phyloP scores from a whole-genome alignment of 2,329 filamentous ascomycete genomes.

The Mycocentrospora acerina region DNA sequence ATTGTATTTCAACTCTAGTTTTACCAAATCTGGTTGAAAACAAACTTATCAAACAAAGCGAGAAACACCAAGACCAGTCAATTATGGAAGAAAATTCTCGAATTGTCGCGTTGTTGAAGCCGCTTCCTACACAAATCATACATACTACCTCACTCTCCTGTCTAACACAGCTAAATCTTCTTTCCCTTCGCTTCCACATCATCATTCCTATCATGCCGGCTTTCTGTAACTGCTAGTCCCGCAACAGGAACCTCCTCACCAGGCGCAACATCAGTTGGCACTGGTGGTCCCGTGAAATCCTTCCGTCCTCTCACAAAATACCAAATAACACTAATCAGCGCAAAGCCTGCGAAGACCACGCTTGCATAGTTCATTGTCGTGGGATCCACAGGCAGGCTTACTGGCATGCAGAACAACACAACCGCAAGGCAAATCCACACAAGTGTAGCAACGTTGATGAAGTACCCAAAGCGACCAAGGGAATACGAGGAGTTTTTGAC shows the following conservation, averaged over 20 bases:
- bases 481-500: slow-evolving; percentile 68
- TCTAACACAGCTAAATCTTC: slow-evolving; percentile 9
- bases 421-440: slow-evolving; percentile 70
- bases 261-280: slow-evolving; percentile 38
- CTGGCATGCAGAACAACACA: slow-evolving; percentile 74
- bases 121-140: no score
- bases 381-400: slow-evolving; percentile 45
- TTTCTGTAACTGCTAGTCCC: slow-evolving; percentile 33
- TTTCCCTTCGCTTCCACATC: slow-evolving; percentile 26
- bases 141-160: not conserved
- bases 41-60: no score
- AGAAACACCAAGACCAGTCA: no score
- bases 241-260: slow-evolving; percentile 36
- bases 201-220: slow-evolving; percentile 23
- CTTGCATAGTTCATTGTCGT: slow-evolving; percentile 48
- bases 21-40: no score
- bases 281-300: slow-evolving; percentile 41
- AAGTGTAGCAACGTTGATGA: slow-evolving; percentile 69
- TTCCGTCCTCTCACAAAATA: slow-evolving; percentile 43
- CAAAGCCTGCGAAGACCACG: slow-evolving; percentile 45
- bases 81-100: no score
- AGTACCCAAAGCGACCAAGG: slow-evolving; percentile 67
- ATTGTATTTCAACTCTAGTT: no score
- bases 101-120: no score
- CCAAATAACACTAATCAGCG: slow-evolving; percentile 38